phyloP scores from a whole-genome alignment of 768 basidiomycete species.

The Pholiota microspora region DNA sequence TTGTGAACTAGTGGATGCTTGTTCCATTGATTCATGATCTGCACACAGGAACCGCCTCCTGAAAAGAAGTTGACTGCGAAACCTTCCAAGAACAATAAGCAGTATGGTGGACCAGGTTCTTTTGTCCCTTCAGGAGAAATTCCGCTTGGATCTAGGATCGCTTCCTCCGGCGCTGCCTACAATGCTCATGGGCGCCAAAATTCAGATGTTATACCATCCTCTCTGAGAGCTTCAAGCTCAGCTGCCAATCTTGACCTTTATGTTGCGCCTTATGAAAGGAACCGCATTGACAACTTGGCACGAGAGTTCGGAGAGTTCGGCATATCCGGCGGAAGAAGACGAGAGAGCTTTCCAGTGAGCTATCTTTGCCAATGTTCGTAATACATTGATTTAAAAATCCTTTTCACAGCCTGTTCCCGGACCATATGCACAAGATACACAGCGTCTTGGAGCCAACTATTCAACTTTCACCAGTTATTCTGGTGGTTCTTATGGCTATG shows the following conservation, averaged over 20 bases:
- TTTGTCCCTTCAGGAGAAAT: slow-evolving; percentile 57
- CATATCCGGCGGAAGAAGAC: slow-evolving; percentile 42
- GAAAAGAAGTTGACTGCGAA: slow-evolving; percentile 59
- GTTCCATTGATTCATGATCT: slow-evolving; percentile 7
- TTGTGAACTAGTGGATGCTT: not conserved
- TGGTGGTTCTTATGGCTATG: slow-evolving; percentile 30
- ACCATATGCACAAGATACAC: slow-evolving; percentile 35
- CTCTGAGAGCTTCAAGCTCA: slow-evolving; percentile 61
- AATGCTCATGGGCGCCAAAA: slow-evolving; percentile 36
- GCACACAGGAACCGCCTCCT: slow-evolving; percentile 69
- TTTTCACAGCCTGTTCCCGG: slow-evolving; percentile 33
- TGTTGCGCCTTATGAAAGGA: slow-evolving; percentile 67
- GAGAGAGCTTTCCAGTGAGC: slow-evolving; percentile 63
- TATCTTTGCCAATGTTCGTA: not conserved
- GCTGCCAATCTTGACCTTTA: slow-evolving; percentile 66
- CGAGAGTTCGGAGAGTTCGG: slow-evolving; percentile 69
- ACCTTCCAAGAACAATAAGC: slow-evolving; percentile 47
- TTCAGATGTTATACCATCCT: slow-evolving; percentile 58
- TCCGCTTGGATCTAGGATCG: slow-evolving; percentile 29
- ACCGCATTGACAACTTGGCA: slow-evolving; percentile 50
- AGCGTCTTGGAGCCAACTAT: slow-evolving; percentile 25
- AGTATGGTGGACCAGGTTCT: slow-evolving; percentile 78
- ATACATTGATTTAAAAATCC: not conserved
- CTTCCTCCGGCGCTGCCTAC: slow-evolving; percentile 21
- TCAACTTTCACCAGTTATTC: slow-evolving; percentile 31